Evolutionary conservation across 2,329 filamentous ascomycete species (phyloP).

Genomic region (Colletotrichum spinosum): DNA sequence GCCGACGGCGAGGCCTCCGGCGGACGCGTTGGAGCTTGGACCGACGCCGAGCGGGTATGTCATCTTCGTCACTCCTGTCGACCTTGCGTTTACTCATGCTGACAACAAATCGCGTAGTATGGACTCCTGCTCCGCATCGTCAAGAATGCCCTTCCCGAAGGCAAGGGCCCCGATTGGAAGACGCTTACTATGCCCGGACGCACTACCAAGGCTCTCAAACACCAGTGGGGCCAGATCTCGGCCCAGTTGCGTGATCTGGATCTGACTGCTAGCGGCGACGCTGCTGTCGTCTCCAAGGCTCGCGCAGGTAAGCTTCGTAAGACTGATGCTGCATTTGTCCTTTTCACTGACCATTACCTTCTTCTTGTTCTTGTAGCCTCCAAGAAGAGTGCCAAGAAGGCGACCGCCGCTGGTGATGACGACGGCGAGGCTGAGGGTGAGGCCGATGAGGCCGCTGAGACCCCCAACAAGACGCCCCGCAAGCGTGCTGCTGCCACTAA

Average conservation of each 20-base stretch:
- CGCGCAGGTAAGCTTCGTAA: conserved; percentile 2
- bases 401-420: conserved; percentile 5
- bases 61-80: not conserved
- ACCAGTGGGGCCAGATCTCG: conserved; percentile 51
- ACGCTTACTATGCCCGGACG: conserved; percentile 50
- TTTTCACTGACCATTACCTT: not conserved
- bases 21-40: conserved; percentile 44
- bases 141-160: conserved; percentile 39
- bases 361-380: conserved; percentile 40
- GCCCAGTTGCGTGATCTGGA: conserved; percentile 52
- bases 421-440: conserved; percentile 7
- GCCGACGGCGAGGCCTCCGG: conserved; percentile 40
- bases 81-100: not conserved
- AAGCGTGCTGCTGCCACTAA: conserved; percentile 3
- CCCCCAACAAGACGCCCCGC: conserved; percentile 19
- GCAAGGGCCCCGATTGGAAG: conserved; percentile 50
- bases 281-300: conserved; percentile 20
- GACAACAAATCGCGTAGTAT: conserved; percentile 39
- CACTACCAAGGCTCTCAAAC: conserved; percentile 51
- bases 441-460: conserved; percentile 9
- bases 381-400: conserved; percentile 35
- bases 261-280: conserved; percentile 31
- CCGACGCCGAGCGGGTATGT: conserved; percentile 50
- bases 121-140: conserved; percentile 52
- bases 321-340: not conserved